Evolutionary conservation across 2,329 filamentous ascomycete species (phyloP).

Genomic region (Penicillium freii): DNA sequence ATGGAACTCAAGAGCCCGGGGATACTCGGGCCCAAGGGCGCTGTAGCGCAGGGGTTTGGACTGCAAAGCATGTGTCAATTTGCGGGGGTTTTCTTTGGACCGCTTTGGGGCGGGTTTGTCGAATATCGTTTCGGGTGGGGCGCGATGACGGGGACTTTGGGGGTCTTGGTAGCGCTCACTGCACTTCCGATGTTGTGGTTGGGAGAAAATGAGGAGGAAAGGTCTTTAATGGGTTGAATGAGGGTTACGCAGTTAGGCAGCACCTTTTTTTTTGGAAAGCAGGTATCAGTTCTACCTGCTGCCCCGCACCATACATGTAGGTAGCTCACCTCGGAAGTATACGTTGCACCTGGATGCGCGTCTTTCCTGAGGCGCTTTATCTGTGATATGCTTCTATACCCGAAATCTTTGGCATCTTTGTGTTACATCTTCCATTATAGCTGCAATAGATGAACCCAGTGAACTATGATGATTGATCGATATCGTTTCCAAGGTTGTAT

Average conservation of each 20-base stretch:
- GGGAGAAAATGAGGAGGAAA: slow-evolving; percentile 6
- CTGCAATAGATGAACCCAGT: not conserved
- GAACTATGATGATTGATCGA: not conserved
- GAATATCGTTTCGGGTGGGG: slow-evolving; percentile 35
- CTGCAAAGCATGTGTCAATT: slow-evolving; percentile 64
- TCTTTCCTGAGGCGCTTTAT: not conserved
- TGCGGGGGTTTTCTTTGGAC: slow-evolving; percentile 59
- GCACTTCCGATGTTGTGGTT: slow-evolving; percentile 29
- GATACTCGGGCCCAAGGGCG: slow-evolving; percentile 58
- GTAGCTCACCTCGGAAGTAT: not conserved
- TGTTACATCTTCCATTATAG: no score
- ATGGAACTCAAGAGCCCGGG: slow-evolving; percentile 64
- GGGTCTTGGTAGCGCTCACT: slow-evolving; percentile 28
- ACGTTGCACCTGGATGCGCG: not conserved
- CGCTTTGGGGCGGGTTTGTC: slow-evolving; percentile 53
- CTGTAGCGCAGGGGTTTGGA: slow-evolving; percentile 65
- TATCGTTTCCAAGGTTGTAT: no score
- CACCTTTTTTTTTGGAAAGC: not conserved
- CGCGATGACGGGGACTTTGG: slow-evolving; percentile 30
- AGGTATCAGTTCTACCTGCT: slow-evolving; percentile 1
- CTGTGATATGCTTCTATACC: not conserved
- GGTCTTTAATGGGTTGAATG: slow-evolving; percentile 3
- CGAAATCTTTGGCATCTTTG: not conserved
- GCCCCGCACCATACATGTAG: not conserved
- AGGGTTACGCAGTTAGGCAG: slow-evolving; percentile 10